Conservation (phyloP, 163 green algal species). For the Scenedesmus sp. region DNA sequence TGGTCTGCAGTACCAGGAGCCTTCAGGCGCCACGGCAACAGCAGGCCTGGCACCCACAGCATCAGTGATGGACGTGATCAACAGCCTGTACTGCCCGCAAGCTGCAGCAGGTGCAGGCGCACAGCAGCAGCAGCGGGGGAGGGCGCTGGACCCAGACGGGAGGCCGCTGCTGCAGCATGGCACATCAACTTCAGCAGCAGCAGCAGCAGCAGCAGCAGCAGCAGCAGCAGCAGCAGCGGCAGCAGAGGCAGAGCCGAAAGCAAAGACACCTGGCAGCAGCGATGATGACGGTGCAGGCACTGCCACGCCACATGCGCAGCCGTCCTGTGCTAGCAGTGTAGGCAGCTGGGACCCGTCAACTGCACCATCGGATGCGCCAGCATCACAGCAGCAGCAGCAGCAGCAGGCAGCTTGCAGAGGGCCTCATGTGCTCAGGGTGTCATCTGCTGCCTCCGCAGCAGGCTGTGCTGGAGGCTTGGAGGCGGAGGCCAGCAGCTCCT, state of each 20-base stretch:
- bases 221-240: not conserved
- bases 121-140: not conserved
- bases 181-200: too few species aligned
- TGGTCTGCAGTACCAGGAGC: not conserved
- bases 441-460: slow-evolving; percentile 11
- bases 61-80: slow-evolving; percentile 34
- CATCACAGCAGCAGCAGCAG: not conserved
- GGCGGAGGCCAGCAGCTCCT: not conserved
- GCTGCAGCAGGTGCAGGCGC: not conserved
- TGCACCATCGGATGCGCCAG: not conserved
- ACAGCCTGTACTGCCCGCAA: slow-evolving; percentile 22
- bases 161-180: not conserved
- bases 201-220: not conserved
- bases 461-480: not conserved
- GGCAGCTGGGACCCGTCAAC: not conserved
- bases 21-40: not conserved
- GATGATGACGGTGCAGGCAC: too few species aligned
- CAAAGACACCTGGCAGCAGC: not conserved
- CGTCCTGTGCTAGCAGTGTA: slow-evolving; percentile 8
- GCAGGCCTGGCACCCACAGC: not conserved
- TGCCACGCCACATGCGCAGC: not conserved
- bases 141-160: not conserved
- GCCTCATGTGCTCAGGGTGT: not conserved
- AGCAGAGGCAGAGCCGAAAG: not conserved
- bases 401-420: not conserved